Percentiles rank a stretch among this genome's conserved stretches.
phyloP scores from a whole-genome alignment of 768 basidiomycete species.

The Scleroderma bovista region DNA sequence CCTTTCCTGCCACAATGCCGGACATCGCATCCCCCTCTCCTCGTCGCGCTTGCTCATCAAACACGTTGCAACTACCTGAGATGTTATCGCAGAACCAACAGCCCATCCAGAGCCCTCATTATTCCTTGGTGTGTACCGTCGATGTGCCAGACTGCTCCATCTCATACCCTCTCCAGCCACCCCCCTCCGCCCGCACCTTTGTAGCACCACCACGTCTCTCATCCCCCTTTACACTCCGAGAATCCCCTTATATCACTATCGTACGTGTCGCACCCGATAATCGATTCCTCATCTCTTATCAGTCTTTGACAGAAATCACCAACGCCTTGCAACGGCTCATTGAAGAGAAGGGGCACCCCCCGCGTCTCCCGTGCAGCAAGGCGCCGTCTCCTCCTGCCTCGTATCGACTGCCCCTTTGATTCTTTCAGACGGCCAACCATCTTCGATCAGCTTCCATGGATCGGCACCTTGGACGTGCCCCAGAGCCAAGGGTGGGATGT shows the following conservation, averaged over 20 bases:
- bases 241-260: constrained; percentile 17
- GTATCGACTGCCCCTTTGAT: constrained; percentile 36
- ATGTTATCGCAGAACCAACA: background rate
- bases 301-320: constrained; percentile 33
- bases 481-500: constrained; percentile 48
- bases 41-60: constrained; percentile 23
- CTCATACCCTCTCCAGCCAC: constrained; percentile 16
- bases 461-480: constrained; percentile 48
- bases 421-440: constrained; percentile 27
- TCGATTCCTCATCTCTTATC: background rate
- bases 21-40: constrained; percentile 40
- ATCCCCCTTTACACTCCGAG: constrained; percentile 34
- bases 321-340: constrained; percentile 31
- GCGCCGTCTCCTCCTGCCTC: constrained; percentile 38
- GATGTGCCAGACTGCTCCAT: background rate
- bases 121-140: constrained; percentile 4
- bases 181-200: constrained; percentile 14
- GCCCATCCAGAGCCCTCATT: background rate
- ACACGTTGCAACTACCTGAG: constrained; percentile 3
- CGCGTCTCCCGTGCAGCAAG: constrained; percentile 35
- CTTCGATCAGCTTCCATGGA: constrained; percentile 69
- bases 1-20: constrained; percentile 26
- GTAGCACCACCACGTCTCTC: constrained; percentile 31
- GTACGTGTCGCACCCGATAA: constrained; percentile 6
- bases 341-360: constrained; percentile 33